Base-by-base conservation (phyloP, 1,284 basidiomycete genomes). In the Peniophora sp. region DNA sequence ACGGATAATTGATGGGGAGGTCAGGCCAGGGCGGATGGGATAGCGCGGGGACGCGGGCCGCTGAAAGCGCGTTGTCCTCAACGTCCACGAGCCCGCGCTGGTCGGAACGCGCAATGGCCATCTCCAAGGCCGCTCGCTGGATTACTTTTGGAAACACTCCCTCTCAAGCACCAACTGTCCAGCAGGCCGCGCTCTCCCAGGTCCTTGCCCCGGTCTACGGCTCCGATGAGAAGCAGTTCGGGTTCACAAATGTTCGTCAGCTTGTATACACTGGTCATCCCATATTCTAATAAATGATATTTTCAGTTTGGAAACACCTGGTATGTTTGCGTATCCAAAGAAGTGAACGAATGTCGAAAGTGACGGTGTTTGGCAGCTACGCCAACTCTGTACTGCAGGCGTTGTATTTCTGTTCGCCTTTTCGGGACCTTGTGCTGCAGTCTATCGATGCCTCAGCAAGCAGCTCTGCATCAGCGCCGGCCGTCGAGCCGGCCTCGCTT, bases 331-430 rank as follows among this genome's bases (percentile, higher is more conserved):
- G 16, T 41, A 17, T 45, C 22, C 5, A 32, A 6, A 6, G 12
- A 32, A 5, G 12, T 32, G 6, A 32, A 32, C 27, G 27, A 12
- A 12, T 12, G 27, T 32, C 27, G n/a, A 32, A 12, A 32, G 27
- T 32, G 12, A 32, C 27, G 27, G 6, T 32, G 12, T 22, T 25
- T 19, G 41, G 38, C 66, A 93, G 92, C 71, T 99, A 99, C 69
- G 94, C 90, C 72, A 99, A 98, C 70, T 98, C 96, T 16, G 92
- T 99, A 24, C 78, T 99, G 10, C 96, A 99, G 67, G 88, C 96
- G 0, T 81, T 99, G 50, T 99, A 97, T 69, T 89, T 87, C 58
- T 91, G 89, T 58, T 67, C 75, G n/a, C 88, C 89, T 0, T 91
- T 93, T 63, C 77, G 89, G 38, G 79, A 89, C 43, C 84, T 89